Percentiles rank a stretch among this genome's conserved stretches.
These are phyloP conservation scores for Colletotrichum orbiculare DNA, from an alignment of 2,329 filamentous ascomycete genomes.

Conservation along the genomic window DNA sequence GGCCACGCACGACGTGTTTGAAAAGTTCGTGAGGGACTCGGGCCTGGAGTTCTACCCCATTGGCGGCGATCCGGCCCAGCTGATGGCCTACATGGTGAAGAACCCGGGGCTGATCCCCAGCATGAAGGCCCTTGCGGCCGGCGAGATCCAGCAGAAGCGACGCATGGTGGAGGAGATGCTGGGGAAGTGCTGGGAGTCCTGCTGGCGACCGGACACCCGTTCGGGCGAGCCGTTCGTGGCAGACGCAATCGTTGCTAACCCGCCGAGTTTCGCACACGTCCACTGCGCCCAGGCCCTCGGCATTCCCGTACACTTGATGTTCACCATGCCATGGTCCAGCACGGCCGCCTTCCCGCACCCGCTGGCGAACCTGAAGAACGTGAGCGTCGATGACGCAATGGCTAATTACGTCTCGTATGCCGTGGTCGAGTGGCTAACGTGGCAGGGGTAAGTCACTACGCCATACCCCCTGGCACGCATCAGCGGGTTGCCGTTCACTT, in stretches of 20 bases:
- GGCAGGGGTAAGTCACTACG: slow-evolving; percentile 64
- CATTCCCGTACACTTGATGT: slow-evolving; percentile 56
- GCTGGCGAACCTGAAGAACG: slow-evolving; percentile 75
- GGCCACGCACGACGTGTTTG: slow-evolving; percentile 61
- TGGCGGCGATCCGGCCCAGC: slow-evolving; percentile 59
- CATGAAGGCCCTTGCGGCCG: slow-evolving; percentile 39
- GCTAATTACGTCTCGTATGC: slow-evolving; percentile 77
- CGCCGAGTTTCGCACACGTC: slow-evolving; percentile 56
- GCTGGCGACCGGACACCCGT: slow-evolving; percentile 33
- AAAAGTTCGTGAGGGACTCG: slow-evolving; percentile 56
- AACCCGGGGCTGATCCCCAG: slow-evolving; percentile 43
- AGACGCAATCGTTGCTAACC: slow-evolving; percentile 59
- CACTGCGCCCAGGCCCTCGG: slow-evolving; percentile 55
- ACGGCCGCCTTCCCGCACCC: slow-evolving; percentile 79
- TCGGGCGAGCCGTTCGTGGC: slow-evolving; percentile 53
- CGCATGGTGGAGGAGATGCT: slow-evolving; percentile 40
- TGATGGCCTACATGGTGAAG: slow-evolving; percentile 45
- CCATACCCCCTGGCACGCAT: too few species aligned
- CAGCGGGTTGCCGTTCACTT: too few species aligned
- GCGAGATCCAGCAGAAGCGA: slow-evolving; percentile 41
- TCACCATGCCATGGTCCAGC: slow-evolving; percentile 77
- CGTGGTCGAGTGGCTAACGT: slow-evolving; percentile 78
- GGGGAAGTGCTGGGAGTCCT: slow-evolving; percentile 39
- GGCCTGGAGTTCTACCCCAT: slow-evolving; percentile 62
- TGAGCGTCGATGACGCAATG: slow-evolving; percentile 58